Base-by-base conservation (phyloP, 305 asterid genomes). In the Fraxinus nigra region DNA sequence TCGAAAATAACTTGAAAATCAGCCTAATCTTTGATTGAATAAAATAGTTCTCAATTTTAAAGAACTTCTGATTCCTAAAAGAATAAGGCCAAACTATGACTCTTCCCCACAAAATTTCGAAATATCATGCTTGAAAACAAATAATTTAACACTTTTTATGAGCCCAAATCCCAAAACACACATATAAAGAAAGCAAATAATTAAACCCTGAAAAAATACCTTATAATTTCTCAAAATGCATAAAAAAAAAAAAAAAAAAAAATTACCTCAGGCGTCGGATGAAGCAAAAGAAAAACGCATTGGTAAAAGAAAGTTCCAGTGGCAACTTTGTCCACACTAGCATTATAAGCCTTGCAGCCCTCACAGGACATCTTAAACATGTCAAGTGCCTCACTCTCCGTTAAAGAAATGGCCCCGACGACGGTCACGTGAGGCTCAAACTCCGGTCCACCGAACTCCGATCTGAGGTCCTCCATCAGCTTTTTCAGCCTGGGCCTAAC, bases 381-480 rank as follows among this genome's bases (percentile, higher is more conserved):
- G 54, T 90, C 95, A 56, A 90, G 92, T 78, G 98, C 98, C 84
- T 93, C 97, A 0, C 51, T 80, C 90, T 92, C 97, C 54, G 93
- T 89, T 74, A 92, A 76, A 72, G 80, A 78, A 37, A 92, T 86
- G 37, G 97, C 94, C 16, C 98, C 97, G 59, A 95, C 95, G 56
- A 95, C 91, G 0, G 98, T 95, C 87, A 89, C 97, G 92, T 93
- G 98, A 63, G 97, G 98, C 85, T 93, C 97, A 78, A 95, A 92
- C 59, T 87, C 87, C 10, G 98, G 93, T 48, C 93, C 98, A 9
- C 89, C 91, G 85, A 90, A 95, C 83, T 92, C 94, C 74, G 97
- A 91, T 86, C 98, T 61, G 65, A 95, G 95, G 22, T 89, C 85
- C n/a, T 80, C 87, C 98, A 95, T 95, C 87, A 95, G 43, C 48